Conservation (phyloP, 768 basidiomycete species). For the Tulasnella sp. region DNA sequence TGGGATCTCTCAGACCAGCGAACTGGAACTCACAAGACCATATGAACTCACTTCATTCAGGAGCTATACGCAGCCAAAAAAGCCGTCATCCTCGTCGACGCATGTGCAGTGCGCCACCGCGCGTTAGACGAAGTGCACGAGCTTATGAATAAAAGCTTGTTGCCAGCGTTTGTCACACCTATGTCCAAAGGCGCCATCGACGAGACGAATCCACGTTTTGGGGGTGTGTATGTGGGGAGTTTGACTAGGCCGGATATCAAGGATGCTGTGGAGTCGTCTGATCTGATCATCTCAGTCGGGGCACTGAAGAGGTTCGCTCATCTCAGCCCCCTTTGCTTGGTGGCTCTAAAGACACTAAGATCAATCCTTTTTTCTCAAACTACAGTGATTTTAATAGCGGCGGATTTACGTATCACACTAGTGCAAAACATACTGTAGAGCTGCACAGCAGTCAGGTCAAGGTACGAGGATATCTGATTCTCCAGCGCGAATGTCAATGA, state of each 20-base stretch:
- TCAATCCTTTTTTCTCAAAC: too few relatives aligned
- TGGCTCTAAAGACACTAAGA: too few relatives aligned
- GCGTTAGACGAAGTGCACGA: constrained; percentile 22
- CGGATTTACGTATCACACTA: constrained; percentile 16
- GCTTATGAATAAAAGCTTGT: constrained; percentile 24
- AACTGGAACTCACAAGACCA: too few relatives aligned
- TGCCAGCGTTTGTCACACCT: constrained; percentile 1
- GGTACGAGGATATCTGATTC: too few relatives aligned
- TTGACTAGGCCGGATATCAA: constrained; percentile 20
- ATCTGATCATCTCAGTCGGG: constrained; percentile 24
- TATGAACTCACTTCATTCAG: too few relatives aligned
- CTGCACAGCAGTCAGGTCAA: constrained; percentile 23
- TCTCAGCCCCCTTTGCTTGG: too few relatives aligned
- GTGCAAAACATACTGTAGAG: constrained; percentile 5
- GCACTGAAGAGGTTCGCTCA: background rate
- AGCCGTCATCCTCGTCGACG: constrained; percentile 18
- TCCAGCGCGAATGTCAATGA: too few relatives aligned
- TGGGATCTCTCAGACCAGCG: too few relatives aligned
- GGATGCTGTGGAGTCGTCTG: constrained; percentile 23
- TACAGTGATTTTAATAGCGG: constrained; percentile 27
- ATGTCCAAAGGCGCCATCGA: constrained; percentile 23
- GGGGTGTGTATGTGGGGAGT: constrained; percentile 22
- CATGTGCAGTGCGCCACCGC: constrained; percentile 26
- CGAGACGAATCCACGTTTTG: constrained; percentile 24
- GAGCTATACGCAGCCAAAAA: too few relatives aligned